Conservation (phyloP, 208 protist species). For the Wallacemonas collosoma region DNA sequence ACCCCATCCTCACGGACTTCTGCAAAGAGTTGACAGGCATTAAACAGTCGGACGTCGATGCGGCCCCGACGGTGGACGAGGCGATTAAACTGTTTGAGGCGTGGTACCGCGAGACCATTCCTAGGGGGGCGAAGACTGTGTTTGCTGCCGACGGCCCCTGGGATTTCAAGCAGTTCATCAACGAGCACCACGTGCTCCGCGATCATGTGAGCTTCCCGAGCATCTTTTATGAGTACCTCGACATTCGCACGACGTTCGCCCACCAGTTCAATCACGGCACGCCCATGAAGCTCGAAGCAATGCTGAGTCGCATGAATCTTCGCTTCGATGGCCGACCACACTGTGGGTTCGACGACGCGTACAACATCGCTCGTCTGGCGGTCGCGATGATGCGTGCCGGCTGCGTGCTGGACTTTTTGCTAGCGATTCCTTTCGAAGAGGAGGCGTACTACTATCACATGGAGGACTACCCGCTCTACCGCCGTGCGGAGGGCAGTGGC, state of each 20-base stretch:
- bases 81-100: conserved; percentile 72
- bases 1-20: conserved; percentile 88
- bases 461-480: conserved; percentile 71
- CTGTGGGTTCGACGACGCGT: conserved; percentile 90
- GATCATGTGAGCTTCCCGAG: conserved; percentile 76
- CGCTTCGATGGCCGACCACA: conserved; percentile 84
- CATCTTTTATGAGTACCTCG: conserved; percentile 90
- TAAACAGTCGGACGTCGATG: conserved; percentile 89
- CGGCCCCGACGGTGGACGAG: conserved; percentile 61
- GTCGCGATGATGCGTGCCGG: conserved; percentile 81
- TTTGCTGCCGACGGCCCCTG: conserved; percentile 89
- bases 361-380: conserved; percentile 89
- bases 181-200: conserved; percentile 74
- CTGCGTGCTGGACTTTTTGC: conserved; percentile 85
- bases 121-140: conserved; percentile 65
- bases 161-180: conserved; percentile 87
- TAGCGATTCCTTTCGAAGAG: conserved; percentile 71
- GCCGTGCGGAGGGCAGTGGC: conserved; percentile 80
- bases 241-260: conserved; percentile 88
- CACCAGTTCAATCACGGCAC: conserved; percentile 67
- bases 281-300: conserved; percentile 75
- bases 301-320: conserved; percentile 75
- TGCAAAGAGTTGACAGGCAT: conserved; percentile 96
- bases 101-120: conserved; percentile 82
- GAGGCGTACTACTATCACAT: conserved; percentile 60